A percentile compares a stretch with the other conserved stretches of the same genome.
Evolutionary conservation across 139 green algal genomes (phyloP).

Genomic region (Picochlorum costavermella): DNA sequence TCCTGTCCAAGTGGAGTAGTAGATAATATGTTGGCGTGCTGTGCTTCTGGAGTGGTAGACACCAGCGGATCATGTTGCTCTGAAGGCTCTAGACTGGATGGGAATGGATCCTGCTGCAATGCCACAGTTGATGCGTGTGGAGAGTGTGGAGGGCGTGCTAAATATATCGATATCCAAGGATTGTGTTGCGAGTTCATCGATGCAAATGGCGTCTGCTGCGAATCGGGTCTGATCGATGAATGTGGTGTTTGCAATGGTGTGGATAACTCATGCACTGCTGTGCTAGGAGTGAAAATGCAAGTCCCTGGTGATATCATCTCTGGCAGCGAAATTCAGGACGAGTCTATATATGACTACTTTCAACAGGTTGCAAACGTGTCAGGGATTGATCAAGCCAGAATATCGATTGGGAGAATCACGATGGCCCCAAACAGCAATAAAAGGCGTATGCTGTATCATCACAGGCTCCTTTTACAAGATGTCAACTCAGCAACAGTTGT

Average conservation of each 20-base stretch:
- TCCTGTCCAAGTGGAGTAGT: slow-evolving; percentile 23
- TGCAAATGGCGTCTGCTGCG: slow-evolving; percentile 40
- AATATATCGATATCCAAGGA: slow-evolving; percentile 29
- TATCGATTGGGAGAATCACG: not conserved
- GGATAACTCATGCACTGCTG: slow-evolving; percentile 26
- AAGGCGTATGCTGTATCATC: not conserved
- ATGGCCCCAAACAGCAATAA: not conserved
- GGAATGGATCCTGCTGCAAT: slow-evolving; percentile 30
- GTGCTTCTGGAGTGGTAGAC: slow-evolving; percentile 24
- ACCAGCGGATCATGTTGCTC: slow-evolving; percentile 21
- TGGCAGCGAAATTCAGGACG: slow-evolving; percentile 10
- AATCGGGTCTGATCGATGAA: slow-evolving; percentile 35
- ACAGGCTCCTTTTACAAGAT: not conserved
- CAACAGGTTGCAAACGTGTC: not conserved
- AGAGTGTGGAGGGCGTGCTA: slow-evolving; percentile 32
- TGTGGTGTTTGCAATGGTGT: slow-evolving; percentile 45
- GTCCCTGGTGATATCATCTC: slow-evolving; percentile 5
- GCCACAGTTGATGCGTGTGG: slow-evolving; percentile 37
- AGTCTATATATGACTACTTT: not conserved
- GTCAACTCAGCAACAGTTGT: not conserved
- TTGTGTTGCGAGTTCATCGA: slow-evolving; percentile 31
- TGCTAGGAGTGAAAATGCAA: slow-evolving; percentile 20
- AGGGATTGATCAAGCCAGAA: not conserved
- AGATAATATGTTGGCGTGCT: slow-evolving; percentile 23
- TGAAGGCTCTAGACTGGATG: slow-evolving; percentile 23